Percentiles rank a stretch among this genome's conserved stretches.
phyloP scores from a whole-genome alignment of 2,329 filamentous ascomycete genomes.

The Botryotinia calthae region DNA sequence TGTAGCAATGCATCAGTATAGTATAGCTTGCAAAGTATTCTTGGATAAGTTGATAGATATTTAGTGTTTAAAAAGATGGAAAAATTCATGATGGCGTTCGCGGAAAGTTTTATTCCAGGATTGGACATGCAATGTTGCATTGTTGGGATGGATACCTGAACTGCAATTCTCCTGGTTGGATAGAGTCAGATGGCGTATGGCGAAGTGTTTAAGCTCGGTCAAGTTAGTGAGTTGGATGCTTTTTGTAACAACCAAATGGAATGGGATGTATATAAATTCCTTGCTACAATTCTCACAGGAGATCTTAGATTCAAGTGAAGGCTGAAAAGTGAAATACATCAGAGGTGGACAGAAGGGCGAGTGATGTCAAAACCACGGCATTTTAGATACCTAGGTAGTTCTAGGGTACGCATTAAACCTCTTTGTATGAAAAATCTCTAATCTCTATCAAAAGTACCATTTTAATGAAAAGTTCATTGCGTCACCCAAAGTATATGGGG shows the following conservation, averaged over 20 bases:
- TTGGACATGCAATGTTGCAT: background rate
- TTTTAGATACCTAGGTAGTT: background rate
- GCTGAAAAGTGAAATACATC: background rate
- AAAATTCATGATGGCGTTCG: background rate
- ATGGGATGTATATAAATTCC: background rate
- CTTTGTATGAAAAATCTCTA: too few relatives aligned
- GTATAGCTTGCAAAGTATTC: background rate
- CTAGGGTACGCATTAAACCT: background rate
- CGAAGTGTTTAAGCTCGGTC: background rate
- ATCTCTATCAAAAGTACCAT: background rate
- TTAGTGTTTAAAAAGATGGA: slow-evolving; percentile 10
- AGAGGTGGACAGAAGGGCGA: background rate
- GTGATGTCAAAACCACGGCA: too few relatives aligned
- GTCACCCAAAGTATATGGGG: background rate
- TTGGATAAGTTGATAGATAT: slow-evolving; percentile 1
- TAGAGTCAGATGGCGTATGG: background rate
- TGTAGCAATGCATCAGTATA: background rate
- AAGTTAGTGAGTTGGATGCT: background rate
- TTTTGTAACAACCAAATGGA: background rate
- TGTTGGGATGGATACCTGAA: background rate
- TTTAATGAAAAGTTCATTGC: background rate
- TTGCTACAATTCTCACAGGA: background rate
- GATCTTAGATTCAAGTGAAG: background rate
- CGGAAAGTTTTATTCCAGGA: background rate
- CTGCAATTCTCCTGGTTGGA: background rate